Evolutionary conservation across 495 filamentous ascomycete species (phyloP).

Genomic region (Podospora pseudocomata): DNA sequence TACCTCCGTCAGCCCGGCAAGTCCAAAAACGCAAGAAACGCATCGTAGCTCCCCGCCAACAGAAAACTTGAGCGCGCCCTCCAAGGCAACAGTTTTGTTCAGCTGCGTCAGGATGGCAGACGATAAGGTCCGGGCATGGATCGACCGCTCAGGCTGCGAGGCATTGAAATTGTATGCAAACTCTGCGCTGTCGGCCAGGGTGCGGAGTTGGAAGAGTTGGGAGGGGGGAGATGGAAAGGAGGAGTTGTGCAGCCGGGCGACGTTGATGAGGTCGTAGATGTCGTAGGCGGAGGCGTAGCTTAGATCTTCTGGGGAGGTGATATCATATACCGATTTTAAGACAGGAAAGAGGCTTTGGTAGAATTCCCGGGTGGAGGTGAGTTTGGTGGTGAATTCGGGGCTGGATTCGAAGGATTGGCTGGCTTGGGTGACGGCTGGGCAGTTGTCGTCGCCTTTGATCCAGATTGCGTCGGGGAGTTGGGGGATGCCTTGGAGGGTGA

Average conservation of each 20-base stretch:
- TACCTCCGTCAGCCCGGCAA: slow-evolving; percentile 13
- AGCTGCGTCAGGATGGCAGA: slow-evolving; percentile 18
- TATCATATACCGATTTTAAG: slow-evolving; percentile 12
- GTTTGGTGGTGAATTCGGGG: slow-evolving; percentile 12
- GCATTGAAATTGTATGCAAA: slow-evolving; percentile 31
- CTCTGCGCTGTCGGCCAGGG: slow-evolving; percentile 27
- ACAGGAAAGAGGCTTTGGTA: slow-evolving; percentile 19
- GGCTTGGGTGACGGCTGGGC: slow-evolving; percentile 15
- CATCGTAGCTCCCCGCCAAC: slow-evolving; percentile 26
- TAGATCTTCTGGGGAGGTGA: slow-evolving; percentile 8
- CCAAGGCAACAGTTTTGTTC: slow-evolving; percentile 17
- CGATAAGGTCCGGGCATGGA: slow-evolving; percentile 18
- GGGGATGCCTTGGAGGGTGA: slow-evolving; percentile 22
- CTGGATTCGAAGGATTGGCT: slow-evolving; percentile 3
- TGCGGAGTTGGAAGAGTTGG: slow-evolving; percentile 21
- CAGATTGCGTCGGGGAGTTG: slow-evolving; percentile 23
- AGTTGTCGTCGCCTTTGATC: slow-evolving; percentile 25
- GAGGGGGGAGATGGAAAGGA: slow-evolving; percentile 11
- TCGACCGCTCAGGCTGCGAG: slow-evolving; percentile 18
- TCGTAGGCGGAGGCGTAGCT: slow-evolving; percentile 24
- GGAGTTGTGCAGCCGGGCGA: slow-evolving; percentile 22
- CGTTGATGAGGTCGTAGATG: slow-evolving; percentile 28
- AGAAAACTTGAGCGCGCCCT: slow-evolving; percentile 18
- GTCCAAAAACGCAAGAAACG: slow-evolving; percentile 23
- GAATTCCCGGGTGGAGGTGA: slow-evolving; percentile 18